These are phyloP conservation scores for Oxytropis ochrocephala DNA, from an alignment of 306 rosid species.

Conservation along the genomic window DNA sequence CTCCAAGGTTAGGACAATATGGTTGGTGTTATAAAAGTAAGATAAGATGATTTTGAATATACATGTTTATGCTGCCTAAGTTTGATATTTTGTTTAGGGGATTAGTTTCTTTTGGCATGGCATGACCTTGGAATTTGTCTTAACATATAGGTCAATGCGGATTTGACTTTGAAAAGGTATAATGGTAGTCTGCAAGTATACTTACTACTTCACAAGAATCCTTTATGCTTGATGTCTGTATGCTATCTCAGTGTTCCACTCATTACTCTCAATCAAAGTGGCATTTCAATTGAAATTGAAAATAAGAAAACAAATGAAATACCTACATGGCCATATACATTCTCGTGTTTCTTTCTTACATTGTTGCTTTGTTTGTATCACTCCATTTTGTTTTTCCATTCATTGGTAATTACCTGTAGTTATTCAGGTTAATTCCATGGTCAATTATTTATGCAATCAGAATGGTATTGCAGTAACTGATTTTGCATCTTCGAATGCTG, in stretches of 20 bases:
- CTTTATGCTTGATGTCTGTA: background rate
- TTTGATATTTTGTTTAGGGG: no score
- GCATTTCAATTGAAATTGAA: background rate
- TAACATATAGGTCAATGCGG: conserved; percentile 94
- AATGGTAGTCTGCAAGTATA: conserved; percentile 21
- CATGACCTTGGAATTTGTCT: conserved; percentile 35
- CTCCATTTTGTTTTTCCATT: conserved; percentile 6
- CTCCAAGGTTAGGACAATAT: no score
- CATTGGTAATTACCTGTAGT: background rate
- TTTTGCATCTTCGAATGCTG: conserved; percentile 2
- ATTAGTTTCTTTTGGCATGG: conserved; percentile 13
- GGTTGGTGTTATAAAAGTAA: no score
- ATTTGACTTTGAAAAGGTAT: conserved; percentile 74
- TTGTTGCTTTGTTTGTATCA: background rate
- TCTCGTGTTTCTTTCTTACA: background rate
- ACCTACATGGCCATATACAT: background rate
- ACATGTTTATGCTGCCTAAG: no score
- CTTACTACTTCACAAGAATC: background rate
- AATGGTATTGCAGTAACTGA: background rate
- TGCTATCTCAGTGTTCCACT: background rate
- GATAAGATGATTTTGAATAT: no score
- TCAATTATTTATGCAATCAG: background rate
- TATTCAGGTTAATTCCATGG: background rate
- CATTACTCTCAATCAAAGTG: background rate
- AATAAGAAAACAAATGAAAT: background rate